These are phyloP conservation scores for Sugiyamaella sp. DNA, from an alignment of 1,139 yeast species.

Conservation along the genomic window DNA sequence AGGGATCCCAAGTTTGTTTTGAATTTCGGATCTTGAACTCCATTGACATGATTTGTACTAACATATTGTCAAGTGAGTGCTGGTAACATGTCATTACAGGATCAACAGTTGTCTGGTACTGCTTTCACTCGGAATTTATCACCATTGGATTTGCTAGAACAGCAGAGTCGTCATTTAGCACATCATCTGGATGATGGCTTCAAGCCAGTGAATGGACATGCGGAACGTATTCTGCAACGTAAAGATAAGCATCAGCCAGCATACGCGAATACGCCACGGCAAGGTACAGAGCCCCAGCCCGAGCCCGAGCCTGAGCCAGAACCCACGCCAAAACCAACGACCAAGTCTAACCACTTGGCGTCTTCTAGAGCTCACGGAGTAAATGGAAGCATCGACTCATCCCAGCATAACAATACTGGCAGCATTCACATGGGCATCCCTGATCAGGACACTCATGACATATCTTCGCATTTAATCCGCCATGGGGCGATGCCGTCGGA, in stretches of 20 bases:
- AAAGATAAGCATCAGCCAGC: too few relatives aligned
- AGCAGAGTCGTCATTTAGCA: slow-evolving; percentile 38
- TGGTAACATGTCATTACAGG: slow-evolving; percentile 11
- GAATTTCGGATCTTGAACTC: too few relatives aligned
- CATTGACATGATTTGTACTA: not conserved
- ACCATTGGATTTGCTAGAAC: slow-evolving; percentile 39
- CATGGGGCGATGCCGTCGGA: not conserved
- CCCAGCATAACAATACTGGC: too few relatives aligned
- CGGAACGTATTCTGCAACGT: too few relatives aligned
- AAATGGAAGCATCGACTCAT: not conserved
- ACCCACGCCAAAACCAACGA: too few relatives aligned
- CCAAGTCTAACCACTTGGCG: not conserved
- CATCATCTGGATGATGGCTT: slow-evolving; percentile 24
- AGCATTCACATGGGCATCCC: too few relatives aligned
- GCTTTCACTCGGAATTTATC: slow-evolving; percentile 33
- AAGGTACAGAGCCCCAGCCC: too few relatives aligned
- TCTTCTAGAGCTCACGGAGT: not conserved
- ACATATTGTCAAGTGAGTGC: not conserved
- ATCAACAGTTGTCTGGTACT: slow-evolving; percentile 13
- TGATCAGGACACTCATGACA: too few relatives aligned
- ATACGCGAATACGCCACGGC: too few relatives aligned
- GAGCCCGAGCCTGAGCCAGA: too few relatives aligned
- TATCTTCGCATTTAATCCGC: too few relatives aligned
- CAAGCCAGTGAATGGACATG: not conserved
- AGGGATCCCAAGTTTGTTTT: not conserved